Conservation (phyloP, 164 flowering plant genomes). For the Vitis rotundifolia region DNA sequence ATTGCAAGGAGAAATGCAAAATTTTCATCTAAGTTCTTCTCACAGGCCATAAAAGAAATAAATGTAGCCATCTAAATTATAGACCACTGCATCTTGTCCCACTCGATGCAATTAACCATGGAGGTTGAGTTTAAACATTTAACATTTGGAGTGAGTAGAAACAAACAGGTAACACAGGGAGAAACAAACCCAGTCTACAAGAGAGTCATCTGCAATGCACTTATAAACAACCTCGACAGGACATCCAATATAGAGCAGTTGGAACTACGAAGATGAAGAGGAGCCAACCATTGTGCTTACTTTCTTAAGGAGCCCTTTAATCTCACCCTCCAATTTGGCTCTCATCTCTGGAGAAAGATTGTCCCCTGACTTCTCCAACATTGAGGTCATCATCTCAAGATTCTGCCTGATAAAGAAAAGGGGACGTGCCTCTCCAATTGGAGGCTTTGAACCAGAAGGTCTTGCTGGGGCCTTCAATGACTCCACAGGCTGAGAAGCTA, state of each 20-base stretch:
- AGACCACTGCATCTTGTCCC: not conserved
- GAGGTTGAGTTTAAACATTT: not conserved
- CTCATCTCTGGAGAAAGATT: constrained; percentile 60
- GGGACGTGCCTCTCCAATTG: constrained; percentile 41
- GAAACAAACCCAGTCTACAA: not conserved
- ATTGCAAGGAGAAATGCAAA: not conserved
- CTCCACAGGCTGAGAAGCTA: not conserved
- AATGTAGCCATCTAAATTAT: not conserved
- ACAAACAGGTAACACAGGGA: not conserved
- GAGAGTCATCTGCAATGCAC: not conserved
- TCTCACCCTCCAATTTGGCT: constrained; percentile 62
- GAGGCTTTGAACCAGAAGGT: constrained; percentile 13
- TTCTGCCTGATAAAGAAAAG: constrained; percentile 51
- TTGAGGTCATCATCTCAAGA: constrained; percentile 72
- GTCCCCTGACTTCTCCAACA: constrained; percentile 67
- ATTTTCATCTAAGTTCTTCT: not conserved
- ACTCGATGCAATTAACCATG: not conserved
- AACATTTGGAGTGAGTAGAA: not conserved
- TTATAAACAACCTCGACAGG: not conserved
- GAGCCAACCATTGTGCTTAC: constrained; percentile 49
- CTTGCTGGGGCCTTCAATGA: constrained; percentile 6
- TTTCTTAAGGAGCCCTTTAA: constrained; percentile 63
- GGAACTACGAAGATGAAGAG: constrained; percentile 36
- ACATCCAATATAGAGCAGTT: not conserved
- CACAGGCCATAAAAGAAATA: not conserved